These are phyloP conservation scores for Pseudocercospora ulei DNA, from an alignment of 2,329 filamentous ascomycete genomes.

Conservation along the genomic window DNA sequence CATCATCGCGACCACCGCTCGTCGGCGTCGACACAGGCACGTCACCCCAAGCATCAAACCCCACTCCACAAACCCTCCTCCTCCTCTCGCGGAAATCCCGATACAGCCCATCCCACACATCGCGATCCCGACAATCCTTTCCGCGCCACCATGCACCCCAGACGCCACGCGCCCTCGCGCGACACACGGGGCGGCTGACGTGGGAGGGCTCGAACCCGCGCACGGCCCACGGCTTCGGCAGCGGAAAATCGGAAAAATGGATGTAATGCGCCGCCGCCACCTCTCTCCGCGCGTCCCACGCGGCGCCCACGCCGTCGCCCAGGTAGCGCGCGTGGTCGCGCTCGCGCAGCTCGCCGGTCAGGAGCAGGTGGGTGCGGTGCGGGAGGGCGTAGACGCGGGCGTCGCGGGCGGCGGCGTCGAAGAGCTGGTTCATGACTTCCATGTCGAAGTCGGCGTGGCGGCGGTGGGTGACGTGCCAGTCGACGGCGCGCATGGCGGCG, in stretches of 20 bases:
- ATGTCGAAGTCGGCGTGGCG: constrained; percentile 54
- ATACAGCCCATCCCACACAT: constrained; percentile 8
- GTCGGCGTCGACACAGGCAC: no score
- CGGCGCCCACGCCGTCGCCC: constrained; percentile 41
- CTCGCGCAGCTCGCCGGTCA: constrained; percentile 54
- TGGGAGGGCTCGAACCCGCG: no score
- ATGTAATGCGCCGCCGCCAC: constrained; percentile 55
- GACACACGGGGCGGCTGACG: constrained; percentile 24
- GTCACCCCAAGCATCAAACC: no score
- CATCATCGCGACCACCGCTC: no score
- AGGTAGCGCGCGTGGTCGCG: constrained; percentile 46
- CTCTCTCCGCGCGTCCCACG: constrained; percentile 51
- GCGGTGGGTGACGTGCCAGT: no score
- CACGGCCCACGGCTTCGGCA: constrained; percentile 55
- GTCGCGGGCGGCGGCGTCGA: constrained; percentile 47
- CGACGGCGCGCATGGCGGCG: constrained; percentile 37
- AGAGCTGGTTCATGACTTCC: constrained; percentile 57
- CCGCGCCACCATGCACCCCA: constrained; percentile 1
- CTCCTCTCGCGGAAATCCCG: constrained; percentile 3
- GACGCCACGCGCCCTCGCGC: background rate
- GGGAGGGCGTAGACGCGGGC: constrained; percentile 56
- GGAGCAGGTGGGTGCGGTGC: constrained; percentile 52
- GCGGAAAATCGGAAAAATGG: constrained; percentile 65
- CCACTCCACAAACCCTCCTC: constrained; percentile 2
- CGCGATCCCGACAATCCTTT: constrained; percentile 4